Evolutionary conservation across 768 basidiomycete species (phyloP).

Genomic region (Harrya chromipes): DNA sequence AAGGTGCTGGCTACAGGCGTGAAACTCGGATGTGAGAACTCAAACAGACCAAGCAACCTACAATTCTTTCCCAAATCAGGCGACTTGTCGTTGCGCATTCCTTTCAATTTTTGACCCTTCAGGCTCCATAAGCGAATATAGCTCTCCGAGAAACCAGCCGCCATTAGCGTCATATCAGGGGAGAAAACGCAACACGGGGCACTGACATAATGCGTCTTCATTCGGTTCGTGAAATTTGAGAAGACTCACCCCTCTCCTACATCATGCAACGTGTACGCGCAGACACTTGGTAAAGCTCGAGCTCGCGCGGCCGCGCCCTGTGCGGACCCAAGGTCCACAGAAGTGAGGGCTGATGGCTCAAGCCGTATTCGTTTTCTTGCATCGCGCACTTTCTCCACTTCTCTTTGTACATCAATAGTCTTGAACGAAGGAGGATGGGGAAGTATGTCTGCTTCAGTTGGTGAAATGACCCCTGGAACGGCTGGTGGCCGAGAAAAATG

Average conservation of each 20-base stretch:
- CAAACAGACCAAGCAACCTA: slow-evolving; percentile 35
- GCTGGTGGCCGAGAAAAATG: slow-evolving; percentile 48
- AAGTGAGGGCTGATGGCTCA: slow-evolving; percentile 65
- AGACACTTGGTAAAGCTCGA: slow-evolving; percentile 84
- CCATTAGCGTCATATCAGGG: slow-evolving; percentile 86
- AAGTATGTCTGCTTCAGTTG: slow-evolving; percentile 66
- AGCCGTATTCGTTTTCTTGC: slow-evolving; percentile 88
- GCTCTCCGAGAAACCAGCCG: slow-evolving; percentile 93
- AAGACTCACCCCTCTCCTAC: slow-evolving; percentile 83
- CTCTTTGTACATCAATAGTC: slow-evolving; percentile 83
- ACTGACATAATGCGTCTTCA: slow-evolving; percentile 39
- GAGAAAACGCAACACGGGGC: slow-evolving; percentile 88
- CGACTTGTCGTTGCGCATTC: slow-evolving; percentile 73
- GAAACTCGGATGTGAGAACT: slow-evolving; percentile 1
- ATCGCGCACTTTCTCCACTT: slow-evolving; percentile 87
- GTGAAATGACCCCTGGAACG: slow-evolving; percentile 57
- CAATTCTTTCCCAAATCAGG: slow-evolving; percentile 65
- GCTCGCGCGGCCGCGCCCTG: slow-evolving; percentile 54
- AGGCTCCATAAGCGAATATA: slow-evolving; percentile 93
- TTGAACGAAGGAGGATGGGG: slow-evolving; percentile 84
- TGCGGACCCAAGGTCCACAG: slow-evolving; percentile 54
- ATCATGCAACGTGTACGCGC: slow-evolving; percentile 93
- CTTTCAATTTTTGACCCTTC: slow-evolving; percentile 85
- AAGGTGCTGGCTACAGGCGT: slow-evolving; percentile 46
- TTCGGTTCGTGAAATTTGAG: slow-evolving; percentile 1